Conservation (phyloP, 495 filamentous ascomycete species). For the Lasiosphaeria ovina region DNA sequence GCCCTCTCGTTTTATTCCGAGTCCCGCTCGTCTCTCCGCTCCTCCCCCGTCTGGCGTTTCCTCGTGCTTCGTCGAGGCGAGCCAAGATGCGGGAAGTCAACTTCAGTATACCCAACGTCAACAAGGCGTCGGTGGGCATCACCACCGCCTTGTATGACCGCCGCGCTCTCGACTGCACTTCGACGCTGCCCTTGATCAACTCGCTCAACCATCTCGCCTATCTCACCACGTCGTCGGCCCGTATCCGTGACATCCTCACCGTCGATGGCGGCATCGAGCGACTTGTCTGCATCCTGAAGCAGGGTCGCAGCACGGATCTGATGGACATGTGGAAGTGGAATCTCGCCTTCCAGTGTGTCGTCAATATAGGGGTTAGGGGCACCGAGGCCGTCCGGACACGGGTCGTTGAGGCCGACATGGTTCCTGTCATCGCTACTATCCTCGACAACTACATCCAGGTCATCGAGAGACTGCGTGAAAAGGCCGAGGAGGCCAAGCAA, state of each 20-base stretch:
- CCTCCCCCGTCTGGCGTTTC: slow-evolving; percentile 35
- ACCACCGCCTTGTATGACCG: slow-evolving; percentile 98
- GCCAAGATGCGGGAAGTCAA: slow-evolving; percentile 95
- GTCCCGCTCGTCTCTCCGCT: neutral
- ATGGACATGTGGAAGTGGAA: slow-evolving; percentile 99
- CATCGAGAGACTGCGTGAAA: slow-evolving; percentile 83
- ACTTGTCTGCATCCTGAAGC: slow-evolving; percentile 94
- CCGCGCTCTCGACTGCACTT: slow-evolving; percentile 95
- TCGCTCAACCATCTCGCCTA: slow-evolving; percentile 97
- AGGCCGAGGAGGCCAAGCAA: slow-evolving; percentile 66
- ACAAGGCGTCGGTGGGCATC: slow-evolving; percentile 99
- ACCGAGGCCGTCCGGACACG: slow-evolving; percentile 90
- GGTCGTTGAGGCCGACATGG: slow-evolving; percentile 98
- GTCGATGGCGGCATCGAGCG: slow-evolving; percentile 97
- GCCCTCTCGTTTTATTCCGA: slow-evolving; percentile 3
- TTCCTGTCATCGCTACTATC: slow-evolving; percentile 98
- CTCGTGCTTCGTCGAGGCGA: slow-evolving; percentile 29
- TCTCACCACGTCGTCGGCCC: slow-evolving; percentile 95
- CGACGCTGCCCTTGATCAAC: slow-evolving; percentile 94
- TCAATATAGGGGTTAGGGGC: slow-evolving; percentile 96
- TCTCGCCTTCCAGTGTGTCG: slow-evolving; percentile 95
- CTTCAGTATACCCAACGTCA: slow-evolving; percentile 99
- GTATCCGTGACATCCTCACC: slow-evolving; percentile 94
- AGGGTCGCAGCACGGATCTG: slow-evolving; percentile 91
- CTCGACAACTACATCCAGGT: slow-evolving; percentile 98